A percentile compares a stretch with the other conserved stretches of the same genome.
phyloP scores from a whole-genome alignment of 2,329 filamentous ascomycete species.

The Cytospora leucostoma region DNA sequence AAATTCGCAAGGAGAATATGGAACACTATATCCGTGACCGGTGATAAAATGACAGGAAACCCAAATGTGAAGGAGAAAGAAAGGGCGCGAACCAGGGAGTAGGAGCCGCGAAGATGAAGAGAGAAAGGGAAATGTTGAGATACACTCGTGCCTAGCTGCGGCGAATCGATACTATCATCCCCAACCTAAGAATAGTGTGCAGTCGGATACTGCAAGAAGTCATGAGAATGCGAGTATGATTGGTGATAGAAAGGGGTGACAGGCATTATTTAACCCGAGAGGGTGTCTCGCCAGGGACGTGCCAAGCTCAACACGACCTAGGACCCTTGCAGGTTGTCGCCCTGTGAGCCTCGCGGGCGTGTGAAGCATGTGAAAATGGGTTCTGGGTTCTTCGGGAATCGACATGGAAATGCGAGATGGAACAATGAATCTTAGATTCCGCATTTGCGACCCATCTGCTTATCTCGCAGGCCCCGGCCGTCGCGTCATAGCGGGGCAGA shows the following conservation, averaged over 20 bases:
- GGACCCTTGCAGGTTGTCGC: slow-evolving; percentile 2
- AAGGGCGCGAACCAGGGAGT: not conserved
- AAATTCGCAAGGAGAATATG: slow-evolving; percentile 1
- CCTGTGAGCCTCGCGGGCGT: not conserved
- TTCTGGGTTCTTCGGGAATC: not conserved
- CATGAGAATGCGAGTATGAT: slow-evolving; percentile 5
- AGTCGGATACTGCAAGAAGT: not conserved
- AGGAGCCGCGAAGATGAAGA: slow-evolving; percentile 1
- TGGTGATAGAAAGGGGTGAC: slow-evolving; percentile 2
- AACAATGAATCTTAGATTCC: not conserved
- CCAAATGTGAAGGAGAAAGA: not conserved
- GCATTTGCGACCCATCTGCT: slow-evolving; percentile 1
- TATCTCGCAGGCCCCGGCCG: slow-evolving; percentile 11
- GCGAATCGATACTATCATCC: not conserved
- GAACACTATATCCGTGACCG: not conserved
- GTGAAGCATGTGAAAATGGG: slow-evolving; percentile 22
- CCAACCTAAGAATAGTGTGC: slow-evolving; percentile 8
- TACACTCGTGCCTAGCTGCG: slow-evolving; percentile 10
- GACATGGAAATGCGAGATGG: slow-evolving; percentile 1
- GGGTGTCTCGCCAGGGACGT: slow-evolving; percentile 5
- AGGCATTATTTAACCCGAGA: not conserved
- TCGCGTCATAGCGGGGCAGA: slow-evolving; percentile 22
- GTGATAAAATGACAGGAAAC: slow-evolving; percentile 2
- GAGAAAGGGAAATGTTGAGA: slow-evolving; percentile 17
- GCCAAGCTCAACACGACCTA: not conserved